Evolutionary conservation across 805 yeast genomes (phyloP), one percentile per base, ranked within the genome.

Genomic region (Kuraishia hungarica): DNA sequence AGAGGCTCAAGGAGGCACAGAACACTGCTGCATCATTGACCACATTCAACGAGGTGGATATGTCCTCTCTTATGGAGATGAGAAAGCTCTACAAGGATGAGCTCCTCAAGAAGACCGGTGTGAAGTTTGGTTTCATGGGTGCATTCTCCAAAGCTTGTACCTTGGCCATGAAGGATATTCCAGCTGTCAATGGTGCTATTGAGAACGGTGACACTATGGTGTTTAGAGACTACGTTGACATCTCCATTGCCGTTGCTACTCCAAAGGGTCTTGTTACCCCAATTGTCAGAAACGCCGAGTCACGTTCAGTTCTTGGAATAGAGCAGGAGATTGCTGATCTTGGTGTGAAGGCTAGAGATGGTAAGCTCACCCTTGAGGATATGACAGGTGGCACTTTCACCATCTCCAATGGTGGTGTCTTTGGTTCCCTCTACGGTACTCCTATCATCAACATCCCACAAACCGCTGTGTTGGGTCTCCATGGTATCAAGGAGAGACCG

Each of bases 361-460:
- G 94, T 68, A 92, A 94, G 77, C 82, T 94, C 69, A 89, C 97
- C 55, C 76, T 94, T 61, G 99, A 94, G 79, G 99, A 94, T 74
- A 93, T 94, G 98, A 82, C 97, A 58, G 99, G 99, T 72, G 99
- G 99, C 73, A 92, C 98, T 58, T 92, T 94, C 81, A 94, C 99
- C 67, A 94, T 94, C 67, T 94, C 98, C 55, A 94, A 94, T 78
- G 99, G 99, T 72, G 99, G 99, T 74, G 97, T 94, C 56, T 94
- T 94, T 67, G 99, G 99, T 61, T 94, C 98, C 24, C 79, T 94
- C 62, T 90, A 87, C 73, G 99, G 99, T 72, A 94, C 99, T 54
- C 99, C 99, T 67, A 94, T 94, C 74, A 93, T 94, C 72, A 94
- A 94, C 82, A 76, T 88, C 83, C 99, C 99, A 55, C 99, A 94